These are phyloP conservation scores for Vaccinium corymbosum DNA, from an alignment of 148 eudicot genomes.

Conservation along the genomic window DNA sequence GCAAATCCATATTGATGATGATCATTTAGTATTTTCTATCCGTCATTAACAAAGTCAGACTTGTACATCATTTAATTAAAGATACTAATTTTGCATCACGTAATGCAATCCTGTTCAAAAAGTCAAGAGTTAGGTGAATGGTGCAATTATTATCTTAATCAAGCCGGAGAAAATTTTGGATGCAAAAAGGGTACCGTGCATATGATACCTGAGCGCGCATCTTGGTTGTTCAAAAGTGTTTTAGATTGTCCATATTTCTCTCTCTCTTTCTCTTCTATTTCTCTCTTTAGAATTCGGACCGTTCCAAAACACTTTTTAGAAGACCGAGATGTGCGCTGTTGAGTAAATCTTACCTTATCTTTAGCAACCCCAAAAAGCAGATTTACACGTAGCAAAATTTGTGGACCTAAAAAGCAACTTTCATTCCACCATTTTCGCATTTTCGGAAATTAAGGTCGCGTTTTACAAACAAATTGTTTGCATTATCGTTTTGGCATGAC, in stretches of 20 bases:
- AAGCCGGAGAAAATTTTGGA: not conserved
- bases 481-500: too few species aligned
- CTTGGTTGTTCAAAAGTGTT: too few species aligned
- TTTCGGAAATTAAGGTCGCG: not conserved
- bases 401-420: constrained; percentile 1
- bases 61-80: not conserved
- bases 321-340: too few species aligned
- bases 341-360: not conserved
- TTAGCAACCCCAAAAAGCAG: not conserved
- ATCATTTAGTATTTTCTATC: not conserved
- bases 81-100: not conserved
- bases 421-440: not conserved
- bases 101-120: not conserved
- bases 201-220: too few species aligned
- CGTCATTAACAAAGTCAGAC: constrained; percentile 2
- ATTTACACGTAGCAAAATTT: not conserved
- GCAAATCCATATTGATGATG: not conserved
- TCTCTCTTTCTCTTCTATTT: too few species aligned
- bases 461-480: not conserved
- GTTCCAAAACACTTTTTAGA: too few species aligned
- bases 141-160: not conserved
- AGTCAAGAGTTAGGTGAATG: constrained; percentile 13
- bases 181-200: too few species aligned
- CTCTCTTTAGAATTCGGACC: too few species aligned
- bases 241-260: too few species aligned